Percentiles rank a stretch among this genome's conserved stretches.
These are phyloP conservation scores for Neonectria hederae DNA, from an alignment of 2,329 filamentous ascomycete genomes.

Conservation along the genomic window DNA sequence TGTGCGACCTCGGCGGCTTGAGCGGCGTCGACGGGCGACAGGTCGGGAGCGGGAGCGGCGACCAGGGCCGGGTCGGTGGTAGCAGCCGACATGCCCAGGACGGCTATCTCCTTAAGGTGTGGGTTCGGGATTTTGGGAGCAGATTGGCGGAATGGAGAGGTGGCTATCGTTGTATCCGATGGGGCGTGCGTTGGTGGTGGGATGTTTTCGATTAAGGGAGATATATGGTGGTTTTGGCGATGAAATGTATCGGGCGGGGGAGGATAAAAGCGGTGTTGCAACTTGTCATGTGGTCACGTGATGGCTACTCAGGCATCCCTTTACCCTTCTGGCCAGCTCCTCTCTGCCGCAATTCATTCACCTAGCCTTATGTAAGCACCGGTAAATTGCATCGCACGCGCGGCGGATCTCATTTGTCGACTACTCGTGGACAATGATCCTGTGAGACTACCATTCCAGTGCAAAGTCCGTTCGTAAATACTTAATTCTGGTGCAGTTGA, in stretches of 20 bases:
- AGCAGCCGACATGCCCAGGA: slow-evolving; percentile 49
- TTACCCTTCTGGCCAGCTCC: background rate
- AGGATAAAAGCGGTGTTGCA: slow-evolving; percentile 29
- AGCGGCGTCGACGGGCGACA: slow-evolving; percentile 39
- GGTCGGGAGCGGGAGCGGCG: slow-evolving; percentile 44
- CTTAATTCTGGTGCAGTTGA: background rate
- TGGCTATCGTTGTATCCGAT: slow-evolving; percentile 55
- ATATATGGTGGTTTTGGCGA: slow-evolving; percentile 38
- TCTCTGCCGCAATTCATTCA: background rate
- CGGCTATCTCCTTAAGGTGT: slow-evolving; percentile 44
- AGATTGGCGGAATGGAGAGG: slow-evolving; percentile 35
- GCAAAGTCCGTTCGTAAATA: background rate
- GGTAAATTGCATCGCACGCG: slow-evolving; percentile 18
- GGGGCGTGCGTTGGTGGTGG: slow-evolving; percentile 41
- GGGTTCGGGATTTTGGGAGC: slow-evolving; percentile 43
- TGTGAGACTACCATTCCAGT: background rate
- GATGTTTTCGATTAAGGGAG: slow-evolving; percentile 51
- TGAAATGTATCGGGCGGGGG: slow-evolving; percentile 46
- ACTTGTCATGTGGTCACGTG: slow-evolving; percentile 27
- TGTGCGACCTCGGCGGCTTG: slow-evolving; percentile 29
- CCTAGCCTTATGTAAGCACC: slow-evolving; percentile 18
- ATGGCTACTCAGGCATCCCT: background rate
- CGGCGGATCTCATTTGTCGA: background rate
- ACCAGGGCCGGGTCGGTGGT: slow-evolving; percentile 52
- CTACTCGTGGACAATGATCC: background rate